These are phyloP conservation scores for Paracamarosporium sp. DNA, from an alignment of 2,329 filamentous ascomycete species.

Conservation along the genomic window DNA sequence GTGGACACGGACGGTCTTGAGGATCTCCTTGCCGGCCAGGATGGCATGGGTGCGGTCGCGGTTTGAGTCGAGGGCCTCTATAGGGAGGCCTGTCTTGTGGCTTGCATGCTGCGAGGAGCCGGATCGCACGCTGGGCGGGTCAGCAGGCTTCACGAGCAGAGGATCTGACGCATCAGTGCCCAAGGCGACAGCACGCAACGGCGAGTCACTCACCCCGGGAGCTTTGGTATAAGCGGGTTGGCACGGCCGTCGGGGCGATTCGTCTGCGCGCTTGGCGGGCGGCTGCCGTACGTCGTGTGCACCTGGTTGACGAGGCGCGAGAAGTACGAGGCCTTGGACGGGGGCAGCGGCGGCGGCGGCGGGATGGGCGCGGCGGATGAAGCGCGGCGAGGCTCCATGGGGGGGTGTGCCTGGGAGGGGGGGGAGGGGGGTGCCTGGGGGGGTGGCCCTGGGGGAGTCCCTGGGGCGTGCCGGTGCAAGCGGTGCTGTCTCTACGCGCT, in stretches of 20 bases:
- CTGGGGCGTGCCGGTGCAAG: no score
- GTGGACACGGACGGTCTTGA: slow-evolving; percentile 67
- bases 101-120: slow-evolving; percentile 62
- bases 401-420: slow-evolving; percentile 11
- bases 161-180: slow-evolving; percentile 9
- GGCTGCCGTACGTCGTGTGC: slow-evolving; percentile 58
- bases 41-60: slow-evolving; percentile 68
- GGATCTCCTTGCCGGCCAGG: slow-evolving; percentile 69
- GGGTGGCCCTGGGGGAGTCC: slow-evolving; percentile 11
- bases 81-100: slow-evolving; percentile 70
- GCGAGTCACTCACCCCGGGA: slow-evolving; percentile 40
- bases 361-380: slow-evolving; percentile 28
- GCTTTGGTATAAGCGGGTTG: slow-evolving; percentile 44
- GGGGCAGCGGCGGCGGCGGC: slow-evolving; percentile 44
- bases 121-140: slow-evolving; percentile 47
- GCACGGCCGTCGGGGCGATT: slow-evolving; percentile 45
- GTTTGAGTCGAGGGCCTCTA: slow-evolving; percentile 69
- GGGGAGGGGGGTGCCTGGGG: slow-evolving; percentile 18
- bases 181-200: neutral
- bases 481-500: slow-evolving; percentile 3
- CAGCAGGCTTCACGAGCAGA: slow-evolving; percentile 12
- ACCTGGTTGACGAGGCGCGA: slow-evolving; percentile 63
- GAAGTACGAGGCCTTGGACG: slow-evolving; percentile 47
- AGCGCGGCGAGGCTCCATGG: slow-evolving; percentile 21
- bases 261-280: slow-evolving; percentile 60